phyloP scores from a whole-genome alignment of 148 eudicot species.

The Camellia japonica region DNA sequence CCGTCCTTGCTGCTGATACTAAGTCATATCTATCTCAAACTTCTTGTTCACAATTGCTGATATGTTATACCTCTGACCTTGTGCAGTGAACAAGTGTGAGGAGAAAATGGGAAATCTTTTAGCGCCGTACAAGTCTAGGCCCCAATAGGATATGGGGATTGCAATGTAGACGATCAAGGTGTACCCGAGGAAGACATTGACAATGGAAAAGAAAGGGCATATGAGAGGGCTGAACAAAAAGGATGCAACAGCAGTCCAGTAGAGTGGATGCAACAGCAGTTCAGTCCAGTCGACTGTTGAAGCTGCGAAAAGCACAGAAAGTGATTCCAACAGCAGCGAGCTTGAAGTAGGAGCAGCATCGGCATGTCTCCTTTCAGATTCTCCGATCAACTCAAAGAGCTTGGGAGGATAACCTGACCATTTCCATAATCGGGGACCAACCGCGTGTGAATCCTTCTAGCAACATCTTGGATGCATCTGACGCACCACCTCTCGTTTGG shows the following conservation, averaged over 20 bases:
- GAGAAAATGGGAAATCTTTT: conserved; percentile 77
- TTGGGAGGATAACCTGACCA: no score
- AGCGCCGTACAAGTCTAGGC: conserved; percentile 65
- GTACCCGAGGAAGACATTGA: conserved; percentile 62
- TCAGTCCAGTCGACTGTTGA: no score
- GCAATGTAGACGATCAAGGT: conserved; percentile 59
- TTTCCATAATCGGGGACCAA: no score
- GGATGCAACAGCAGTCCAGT: conserved; percentile 82
- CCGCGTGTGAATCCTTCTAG: no score
- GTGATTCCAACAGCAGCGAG: no score
- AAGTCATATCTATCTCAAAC: conserved; percentile 55
- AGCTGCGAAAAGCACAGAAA: no score
- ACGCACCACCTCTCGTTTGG: no score
- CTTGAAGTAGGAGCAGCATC: no score
- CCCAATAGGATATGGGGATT: conserved; percentile 82
- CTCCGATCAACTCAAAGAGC: no score
- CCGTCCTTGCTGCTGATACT: conserved; percentile 60
- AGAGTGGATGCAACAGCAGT: conserved; percentile 30
- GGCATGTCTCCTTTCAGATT: no score
- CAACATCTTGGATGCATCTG: no score
- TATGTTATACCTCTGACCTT: conserved; percentile 69
- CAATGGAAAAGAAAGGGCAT: conserved; percentile 80
- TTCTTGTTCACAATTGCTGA: conserved; percentile 68
- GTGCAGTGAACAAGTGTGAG: conserved; percentile 64
- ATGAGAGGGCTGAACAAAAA: conserved; percentile 78